Conservation (phyloP, 164 flowering plant genomes). For the Tinospora cordifolia region DNA sequence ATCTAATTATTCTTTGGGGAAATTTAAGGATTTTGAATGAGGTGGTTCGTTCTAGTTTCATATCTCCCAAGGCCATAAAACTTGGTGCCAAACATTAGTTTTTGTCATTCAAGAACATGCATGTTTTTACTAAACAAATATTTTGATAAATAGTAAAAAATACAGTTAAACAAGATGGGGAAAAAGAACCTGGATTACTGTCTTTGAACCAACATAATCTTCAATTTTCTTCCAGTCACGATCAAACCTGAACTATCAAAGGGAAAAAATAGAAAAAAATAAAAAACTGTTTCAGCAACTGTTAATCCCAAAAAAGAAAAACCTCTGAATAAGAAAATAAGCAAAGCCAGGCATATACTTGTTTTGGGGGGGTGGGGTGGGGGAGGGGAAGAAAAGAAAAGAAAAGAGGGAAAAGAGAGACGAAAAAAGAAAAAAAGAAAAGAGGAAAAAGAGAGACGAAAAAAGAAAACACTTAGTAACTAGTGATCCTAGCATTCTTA, state of each 20-base stretch:
- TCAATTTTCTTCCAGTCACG: conserved; percentile 99
- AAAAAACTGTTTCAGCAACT: background rate
- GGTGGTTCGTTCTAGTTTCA: background rate
- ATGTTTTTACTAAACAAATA: background rate
- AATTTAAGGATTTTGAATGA: background rate
- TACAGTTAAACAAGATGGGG: background rate
- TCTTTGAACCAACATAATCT: conserved; percentile 89
- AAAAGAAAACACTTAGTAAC: background rate
- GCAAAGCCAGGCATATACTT: background rate
- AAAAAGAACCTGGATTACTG: conserved; percentile 79
- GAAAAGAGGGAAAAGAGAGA: background rate
- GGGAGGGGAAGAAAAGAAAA: background rate
- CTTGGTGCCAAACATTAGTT: background rate
- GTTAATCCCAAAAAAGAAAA: background rate
- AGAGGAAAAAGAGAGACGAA: background rate
- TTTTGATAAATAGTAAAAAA: background rate
- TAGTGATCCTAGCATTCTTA: background rate
- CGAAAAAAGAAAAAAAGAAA: background rate
- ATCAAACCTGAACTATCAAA: conserved; percentile 58
- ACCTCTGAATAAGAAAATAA: background rate
- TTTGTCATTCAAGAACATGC: background rate
- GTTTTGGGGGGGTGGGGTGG: too few relatives aligned
- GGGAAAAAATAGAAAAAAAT: background rate
- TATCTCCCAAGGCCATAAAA: background rate
- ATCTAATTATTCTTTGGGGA: background rate